These are phyloP conservation scores for Limtongia smithiae DNA, from an alignment of 805 yeast genomes.

Conservation along the genomic window DNA sequence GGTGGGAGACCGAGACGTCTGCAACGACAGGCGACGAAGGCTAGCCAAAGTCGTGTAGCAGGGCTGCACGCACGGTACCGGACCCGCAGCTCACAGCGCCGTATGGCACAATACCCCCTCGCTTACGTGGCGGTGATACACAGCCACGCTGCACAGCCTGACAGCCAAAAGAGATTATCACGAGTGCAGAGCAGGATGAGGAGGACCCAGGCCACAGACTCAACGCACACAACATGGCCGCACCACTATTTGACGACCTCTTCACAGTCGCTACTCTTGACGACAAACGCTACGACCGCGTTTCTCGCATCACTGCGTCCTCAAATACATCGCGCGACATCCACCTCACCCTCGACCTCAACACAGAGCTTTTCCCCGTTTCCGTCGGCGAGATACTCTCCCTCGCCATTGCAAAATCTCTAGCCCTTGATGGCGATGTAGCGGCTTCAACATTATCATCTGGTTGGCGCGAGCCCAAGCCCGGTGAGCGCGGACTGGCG, in stretches of 20 bases:
- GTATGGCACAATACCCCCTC: no score
- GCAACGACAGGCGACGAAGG: no score
- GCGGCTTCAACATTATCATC: conserved; percentile 43
- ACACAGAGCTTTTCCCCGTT: conserved; percentile 88
- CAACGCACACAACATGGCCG: conserved; percentile 45
- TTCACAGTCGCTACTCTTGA: conserved; percentile 83
- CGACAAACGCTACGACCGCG: conserved; percentile 86
- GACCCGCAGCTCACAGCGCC: no score
- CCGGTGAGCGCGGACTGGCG: conserved; percentile 80
- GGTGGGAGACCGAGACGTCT: no score
- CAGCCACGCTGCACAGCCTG: no score
- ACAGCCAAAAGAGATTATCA: no score
- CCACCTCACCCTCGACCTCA: conserved; percentile 81
- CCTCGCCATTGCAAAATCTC: conserved; percentile 75
- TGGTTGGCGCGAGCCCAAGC: conserved; percentile 81
- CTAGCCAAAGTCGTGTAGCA: no score
- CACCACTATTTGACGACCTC: conserved; percentile 88
- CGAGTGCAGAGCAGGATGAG: no score
- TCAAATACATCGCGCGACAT: conserved; percentile 79
- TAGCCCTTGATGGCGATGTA: conserved; percentile 50
- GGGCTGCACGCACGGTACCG: no score
- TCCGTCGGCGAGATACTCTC: conserved; percentile 72
- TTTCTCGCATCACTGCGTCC: conserved; percentile 80
- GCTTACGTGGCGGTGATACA: no score
- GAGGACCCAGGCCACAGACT: no score